These are phyloP conservation scores for Magnaporthales sp. DNA, from an alignment of 2,329 filamentous ascomycete species.

Conservation along the genomic window DNA sequence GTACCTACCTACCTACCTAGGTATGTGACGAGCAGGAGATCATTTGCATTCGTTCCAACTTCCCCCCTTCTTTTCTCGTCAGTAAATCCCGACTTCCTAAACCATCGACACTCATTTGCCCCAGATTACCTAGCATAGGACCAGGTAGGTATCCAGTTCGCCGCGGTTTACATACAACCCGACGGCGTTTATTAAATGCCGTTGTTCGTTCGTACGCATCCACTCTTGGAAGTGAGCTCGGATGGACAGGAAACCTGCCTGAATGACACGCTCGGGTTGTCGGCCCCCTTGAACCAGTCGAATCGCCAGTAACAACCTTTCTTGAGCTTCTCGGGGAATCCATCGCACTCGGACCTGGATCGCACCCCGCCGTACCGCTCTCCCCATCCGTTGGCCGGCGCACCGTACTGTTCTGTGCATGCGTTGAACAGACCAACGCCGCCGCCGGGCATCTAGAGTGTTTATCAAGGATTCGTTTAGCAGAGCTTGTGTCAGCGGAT, in stretches of 20 bases:
- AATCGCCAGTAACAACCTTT: conserved; percentile 50
- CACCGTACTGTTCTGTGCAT: conserved; percentile 19
- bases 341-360: conserved; percentile 39
- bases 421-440: conserved; percentile 2
- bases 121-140: background rate
- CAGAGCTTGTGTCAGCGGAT: background rate
- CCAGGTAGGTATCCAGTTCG: background rate
- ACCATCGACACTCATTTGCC: background rate
- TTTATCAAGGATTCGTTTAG: background rate
- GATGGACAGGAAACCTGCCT: conserved; percentile 47
- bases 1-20: background rate
- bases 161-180: background rate
- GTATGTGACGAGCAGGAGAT: background rate
- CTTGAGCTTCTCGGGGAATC: conserved; percentile 44
- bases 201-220: conserved; percentile 19
- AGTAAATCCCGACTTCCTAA: background rate
- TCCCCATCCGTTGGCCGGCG: conserved; percentile 40
- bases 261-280: conserved; percentile 48
- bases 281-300: conserved; percentile 51
- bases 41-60: background rate
- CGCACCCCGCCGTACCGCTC: conserved; percentile 49
- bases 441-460: background rate
- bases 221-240: conserved; percentile 31
- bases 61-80: background rate
- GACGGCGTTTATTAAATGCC: background rate